phyloP scores from a whole-genome alignment of 2,329 filamentous ascomycete species.

The Monilinia fructicola region DNA sequence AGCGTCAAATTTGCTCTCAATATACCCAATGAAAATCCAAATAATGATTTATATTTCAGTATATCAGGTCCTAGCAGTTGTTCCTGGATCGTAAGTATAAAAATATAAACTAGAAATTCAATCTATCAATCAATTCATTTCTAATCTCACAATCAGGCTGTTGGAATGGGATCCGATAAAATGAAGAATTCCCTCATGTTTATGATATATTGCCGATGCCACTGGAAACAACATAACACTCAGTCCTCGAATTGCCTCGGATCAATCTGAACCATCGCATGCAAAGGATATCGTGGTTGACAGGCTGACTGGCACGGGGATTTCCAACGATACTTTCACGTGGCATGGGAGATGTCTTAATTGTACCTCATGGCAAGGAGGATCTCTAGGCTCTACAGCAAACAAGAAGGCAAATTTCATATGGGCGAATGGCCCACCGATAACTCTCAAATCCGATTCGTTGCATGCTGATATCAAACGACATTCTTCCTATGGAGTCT shows the following conservation, averaged over 20 bases:
- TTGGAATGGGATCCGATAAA: constrained; percentile 54
- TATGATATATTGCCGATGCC: constrained; percentile 52
- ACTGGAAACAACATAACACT: constrained; percentile 53
- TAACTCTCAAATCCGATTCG: constrained; percentile 46
- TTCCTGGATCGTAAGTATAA: constrained; percentile 48
- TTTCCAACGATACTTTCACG: constrained; percentile 46
- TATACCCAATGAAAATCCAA: constrained; percentile 48
- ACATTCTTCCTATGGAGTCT: constrained; percentile 55
- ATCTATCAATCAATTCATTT: neutral
- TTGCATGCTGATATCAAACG: constrained; percentile 49
- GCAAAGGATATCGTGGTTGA: constrained; percentile 46
- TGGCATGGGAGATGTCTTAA: constrained; percentile 54
- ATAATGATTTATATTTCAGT: constrained; percentile 54
- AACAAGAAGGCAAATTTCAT: constrained; percentile 49
- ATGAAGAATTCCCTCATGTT: constrained; percentile 56
- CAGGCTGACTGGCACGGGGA: constrained; percentile 49
- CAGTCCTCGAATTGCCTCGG: constrained; percentile 53
- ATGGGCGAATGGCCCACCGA: constrained; percentile 55
- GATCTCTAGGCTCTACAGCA: constrained; percentile 52
- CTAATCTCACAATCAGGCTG: constrained; percentile 39
- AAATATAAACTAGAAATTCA: neutral
- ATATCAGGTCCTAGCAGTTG: constrained; percentile 48
- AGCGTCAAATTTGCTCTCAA: constrained; percentile 52
- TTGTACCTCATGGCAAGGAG: constrained; percentile 52
- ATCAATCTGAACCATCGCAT: constrained; percentile 54